These are phyloP conservation scores for Colletotrichum agaves DNA, from an alignment of 2,329 filamentous ascomycete genomes.

Conservation along the genomic window DNA sequence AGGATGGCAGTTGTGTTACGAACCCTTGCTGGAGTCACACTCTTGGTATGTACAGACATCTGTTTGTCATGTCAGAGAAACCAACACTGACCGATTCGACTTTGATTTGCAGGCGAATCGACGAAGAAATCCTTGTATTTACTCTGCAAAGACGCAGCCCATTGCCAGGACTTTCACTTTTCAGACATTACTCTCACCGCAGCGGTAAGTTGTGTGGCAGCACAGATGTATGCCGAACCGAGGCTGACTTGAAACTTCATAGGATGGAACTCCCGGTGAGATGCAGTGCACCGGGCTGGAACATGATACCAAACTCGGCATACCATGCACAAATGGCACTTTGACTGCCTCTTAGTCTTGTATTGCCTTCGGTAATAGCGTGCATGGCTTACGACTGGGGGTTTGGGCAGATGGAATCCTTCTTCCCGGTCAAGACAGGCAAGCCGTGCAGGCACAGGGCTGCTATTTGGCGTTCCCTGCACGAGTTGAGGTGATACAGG, in stretches of 20 bases:
- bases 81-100: neutral
- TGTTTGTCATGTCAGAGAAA: too few species aligned
- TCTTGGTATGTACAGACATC: neutral
- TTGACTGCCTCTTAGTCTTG: neutral
- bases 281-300: slow-evolving; percentile 25
- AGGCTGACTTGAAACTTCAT: neutral
- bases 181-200: slow-evolving; percentile 9
- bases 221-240: too few species aligned
- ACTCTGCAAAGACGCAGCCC: slow-evolving; percentile 25
- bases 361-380: too few species aligned
- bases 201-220: slow-evolving; percentile 14
- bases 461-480: too few species aligned
- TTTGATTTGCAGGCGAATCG: neutral
- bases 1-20: slow-evolving; percentile 17
- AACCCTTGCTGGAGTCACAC: slow-evolving; percentile 25
- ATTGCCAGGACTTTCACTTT: slow-evolving; percentile 25
- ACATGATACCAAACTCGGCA: slow-evolving; percentile 2
- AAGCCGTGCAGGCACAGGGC: too few species aligned
- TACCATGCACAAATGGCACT: slow-evolving; percentile 27
- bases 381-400: too few species aligned
- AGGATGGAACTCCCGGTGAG: slow-evolving; percentile 21
- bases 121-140: slow-evolving; percentile 21
- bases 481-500: too few species aligned
- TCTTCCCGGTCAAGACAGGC: too few species aligned
- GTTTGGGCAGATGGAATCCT: too few species aligned